Evolutionary conservation across 805 yeast species (phyloP), one percentile per base, ranked within the genome.

Genomic region (Lachancea quebecensis): DNA sequence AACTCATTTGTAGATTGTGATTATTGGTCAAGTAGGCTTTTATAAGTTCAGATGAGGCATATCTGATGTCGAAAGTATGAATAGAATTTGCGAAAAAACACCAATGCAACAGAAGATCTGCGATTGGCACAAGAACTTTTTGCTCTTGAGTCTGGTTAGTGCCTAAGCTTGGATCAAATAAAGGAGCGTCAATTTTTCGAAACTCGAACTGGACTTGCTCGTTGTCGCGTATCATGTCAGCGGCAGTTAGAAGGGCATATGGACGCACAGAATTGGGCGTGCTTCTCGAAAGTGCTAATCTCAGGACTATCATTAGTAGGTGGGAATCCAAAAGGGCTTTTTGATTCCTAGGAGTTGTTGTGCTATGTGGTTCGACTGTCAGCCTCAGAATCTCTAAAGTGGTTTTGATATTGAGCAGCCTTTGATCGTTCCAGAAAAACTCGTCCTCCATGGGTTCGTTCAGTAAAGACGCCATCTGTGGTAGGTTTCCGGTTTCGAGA

Each of bases 141-240:
- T 41, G 35, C 6, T 42, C 46, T 12, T 33, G 18, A 4, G 50
- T 53, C 10, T 55, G 50, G 29, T 50, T 50, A 9, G 28, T 17
- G 0, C 81, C 79, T 43, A 78, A 56, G 4, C 82, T 70, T 10
- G 96, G 88, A 57, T 88, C 97, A 45, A 90, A 71, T 58, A 82
- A 87, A 0, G 99, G 99, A 7, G 93, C 96, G 62, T 93, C 98
- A 11, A 91, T 81, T 44, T 79, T 80, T 1, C 88, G 73, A 54
- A 91, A 83, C 47, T 78, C 78, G 11, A 68, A 66, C 62, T 93
- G 99, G 30, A 85, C 74, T 2, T 70, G 75, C 2, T 71, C 64
- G 59, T 89, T 88, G 28, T 79, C 74, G 39, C 81, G 67, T 3
- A 93, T 82, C 29, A 90, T 68, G 50, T 83, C 91, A 1, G 95